A percentile compares a stretch with the other conserved stretches of the same genome.
Evolutionary conservation across 306 rosid species (phyloP).

Genomic region (Inga oerstediana): DNA sequence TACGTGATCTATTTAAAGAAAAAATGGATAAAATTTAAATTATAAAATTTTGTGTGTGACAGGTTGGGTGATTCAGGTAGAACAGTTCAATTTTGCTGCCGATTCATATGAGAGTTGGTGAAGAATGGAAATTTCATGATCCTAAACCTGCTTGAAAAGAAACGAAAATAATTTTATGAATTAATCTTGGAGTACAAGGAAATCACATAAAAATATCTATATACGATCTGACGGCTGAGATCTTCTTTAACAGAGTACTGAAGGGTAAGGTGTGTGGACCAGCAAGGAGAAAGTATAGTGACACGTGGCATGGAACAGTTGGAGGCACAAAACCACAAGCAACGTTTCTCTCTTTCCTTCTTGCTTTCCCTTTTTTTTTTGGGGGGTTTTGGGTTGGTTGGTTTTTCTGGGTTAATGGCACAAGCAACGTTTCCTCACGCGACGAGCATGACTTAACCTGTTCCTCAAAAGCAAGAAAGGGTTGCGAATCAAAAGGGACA

Average conservation of each 20-base stretch:
- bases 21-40: background rate
- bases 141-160: background rate
- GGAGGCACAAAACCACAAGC: conserved; percentile 16
- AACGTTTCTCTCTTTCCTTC: conserved; percentile 29
- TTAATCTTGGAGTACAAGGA: background rate
- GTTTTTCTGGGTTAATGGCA: background rate
- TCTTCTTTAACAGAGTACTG: background rate
- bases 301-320: conserved; percentile 33
- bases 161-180: background rate
- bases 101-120: conserved; percentile 3
- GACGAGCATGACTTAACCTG: conserved; percentile 34
- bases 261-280: background rate
- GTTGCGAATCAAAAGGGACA: conserved; percentile 21
- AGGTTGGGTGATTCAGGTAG: background rate
- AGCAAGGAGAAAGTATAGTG: background rate
- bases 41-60: background rate
- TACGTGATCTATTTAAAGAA: background rate
- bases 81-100: background rate
- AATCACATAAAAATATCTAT: background rate
- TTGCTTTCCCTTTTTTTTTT: background rate
- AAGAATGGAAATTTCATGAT: background rate
- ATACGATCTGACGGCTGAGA: background rate
- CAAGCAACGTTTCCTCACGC: conserved; percentile 45
- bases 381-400: background rate
- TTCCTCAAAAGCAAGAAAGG: conserved; percentile 23